Conservation (phyloP, 176 grass and related monocot species). For the Bothriochloa decipiens region DNA sequence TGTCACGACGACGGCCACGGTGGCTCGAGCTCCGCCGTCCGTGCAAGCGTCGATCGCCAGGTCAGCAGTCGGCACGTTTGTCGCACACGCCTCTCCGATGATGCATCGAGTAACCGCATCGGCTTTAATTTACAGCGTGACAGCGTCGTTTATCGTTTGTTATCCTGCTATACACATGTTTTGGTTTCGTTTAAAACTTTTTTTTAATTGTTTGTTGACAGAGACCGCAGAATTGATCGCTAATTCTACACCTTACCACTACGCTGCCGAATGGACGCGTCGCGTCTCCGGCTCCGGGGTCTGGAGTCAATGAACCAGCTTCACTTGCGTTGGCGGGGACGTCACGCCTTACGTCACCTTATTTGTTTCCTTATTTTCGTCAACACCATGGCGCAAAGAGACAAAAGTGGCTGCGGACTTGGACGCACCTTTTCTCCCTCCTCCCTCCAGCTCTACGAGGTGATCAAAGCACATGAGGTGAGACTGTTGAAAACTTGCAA, state of each 20-base stretch:
- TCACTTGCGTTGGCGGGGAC: neutral
- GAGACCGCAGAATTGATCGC: neutral
- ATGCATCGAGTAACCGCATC: no score
- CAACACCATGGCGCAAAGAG: neutral
- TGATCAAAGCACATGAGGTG: neutral
- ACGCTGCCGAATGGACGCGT: neutral
- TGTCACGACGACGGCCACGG: neutral
- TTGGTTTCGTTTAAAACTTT: no score
- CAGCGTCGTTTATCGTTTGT: no score
- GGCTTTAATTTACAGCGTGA: no score
- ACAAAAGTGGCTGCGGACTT: neutral
- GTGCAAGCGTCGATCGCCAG: no score
- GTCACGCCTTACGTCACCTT: neutral
- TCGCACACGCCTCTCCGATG: no score
- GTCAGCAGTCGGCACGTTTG: no score
- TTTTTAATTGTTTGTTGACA: neutral
- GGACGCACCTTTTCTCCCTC: neutral
- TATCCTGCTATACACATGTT: no score
- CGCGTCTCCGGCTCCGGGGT: neutral
- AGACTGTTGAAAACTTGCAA: neutral
- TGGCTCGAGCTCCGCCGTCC: neutral
- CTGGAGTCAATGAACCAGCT: neutral
- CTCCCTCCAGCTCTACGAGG: neutral
- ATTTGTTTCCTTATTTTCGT: neutral
- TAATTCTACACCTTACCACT: no score